These are phyloP conservation scores for Arthrobotrys pseudoclavata DNA, from an alignment of 2,329 filamentous ascomycete genomes.

Conservation along the genomic window DNA sequence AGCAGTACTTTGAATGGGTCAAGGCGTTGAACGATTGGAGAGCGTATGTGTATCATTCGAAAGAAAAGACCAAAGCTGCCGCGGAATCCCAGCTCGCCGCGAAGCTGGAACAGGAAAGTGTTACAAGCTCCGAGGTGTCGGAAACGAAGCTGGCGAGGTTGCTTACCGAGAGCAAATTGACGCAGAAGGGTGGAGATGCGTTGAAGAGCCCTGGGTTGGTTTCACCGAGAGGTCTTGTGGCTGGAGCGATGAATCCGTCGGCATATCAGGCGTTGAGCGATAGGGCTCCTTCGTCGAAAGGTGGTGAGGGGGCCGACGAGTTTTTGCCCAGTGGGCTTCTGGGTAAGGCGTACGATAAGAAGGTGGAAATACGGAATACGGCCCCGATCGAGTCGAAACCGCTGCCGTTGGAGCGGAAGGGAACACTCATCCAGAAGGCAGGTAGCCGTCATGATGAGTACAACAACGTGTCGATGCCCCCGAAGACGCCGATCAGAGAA, in stretches of 20 bases:
- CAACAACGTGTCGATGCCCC: slow-evolving; percentile 22
- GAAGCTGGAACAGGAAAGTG: slow-evolving; percentile 46
- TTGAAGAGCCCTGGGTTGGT: slow-evolving; percentile 39
- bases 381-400: slow-evolving; percentile 14
- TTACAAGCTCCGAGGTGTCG: slow-evolving; percentile 36
- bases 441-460: slow-evolving; percentile 34
- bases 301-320: background rate
- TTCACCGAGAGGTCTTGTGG: slow-evolving; percentile 27
- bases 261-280: slow-evolving; percentile 37
- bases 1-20: slow-evolving; percentile 55
- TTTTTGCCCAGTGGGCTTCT: slow-evolving; percentile 42
- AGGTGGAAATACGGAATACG: slow-evolving; percentile 50
- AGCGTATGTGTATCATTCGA: slow-evolving; percentile 38
- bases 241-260: slow-evolving; percentile 30
- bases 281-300: slow-evolving; percentile 15
- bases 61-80: slow-evolving; percentile 37
- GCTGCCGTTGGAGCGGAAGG: slow-evolving; percentile 16
- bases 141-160: slow-evolving; percentile 51
- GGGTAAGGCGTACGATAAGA: slow-evolving; percentile 46
- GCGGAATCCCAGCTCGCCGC: slow-evolving; percentile 44
- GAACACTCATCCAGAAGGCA: slow-evolving; percentile 44
- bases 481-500: slow-evolving; percentile 48
- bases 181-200: slow-evolving; percentile 39
- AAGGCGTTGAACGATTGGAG: slow-evolving; percentile 52
- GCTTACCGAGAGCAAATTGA: slow-evolving; percentile 50